phyloP scores from a whole-genome alignment of 176 grass and related monocot genomes.

The Neostapfia colusana region DNA sequence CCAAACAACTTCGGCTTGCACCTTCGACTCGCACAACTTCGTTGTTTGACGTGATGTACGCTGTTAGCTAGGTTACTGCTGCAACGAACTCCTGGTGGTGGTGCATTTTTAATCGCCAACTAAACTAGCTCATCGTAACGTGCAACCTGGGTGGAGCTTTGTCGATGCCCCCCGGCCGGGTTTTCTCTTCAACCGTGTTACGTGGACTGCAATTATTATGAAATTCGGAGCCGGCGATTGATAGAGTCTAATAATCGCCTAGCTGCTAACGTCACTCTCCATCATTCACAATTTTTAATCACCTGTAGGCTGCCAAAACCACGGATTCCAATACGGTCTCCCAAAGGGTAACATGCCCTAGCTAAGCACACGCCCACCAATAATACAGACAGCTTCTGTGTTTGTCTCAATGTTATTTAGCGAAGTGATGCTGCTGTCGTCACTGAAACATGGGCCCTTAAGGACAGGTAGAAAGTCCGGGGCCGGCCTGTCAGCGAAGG shows the following conservation, averaged over 20 bases:
- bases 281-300: not conserved
- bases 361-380: not conserved
- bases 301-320: not conserved
- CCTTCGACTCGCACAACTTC: not conserved
- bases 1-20: too few species aligned
- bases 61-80: constrained; percentile 1
- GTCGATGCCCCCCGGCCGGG: not conserved
- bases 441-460: not conserved
- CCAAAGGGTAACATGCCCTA: constrained; percentile 21
- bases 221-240: not conserved
- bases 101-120: constrained; percentile 6
- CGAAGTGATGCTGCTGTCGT: not conserved
- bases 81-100: not conserved
- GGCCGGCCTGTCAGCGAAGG: not conserved
- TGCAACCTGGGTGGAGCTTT: constrained; percentile 35
- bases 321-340: constrained; percentile 29
- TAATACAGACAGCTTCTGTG: not conserved
- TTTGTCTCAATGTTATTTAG: not conserved
- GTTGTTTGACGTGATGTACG: constrained; percentile 17
- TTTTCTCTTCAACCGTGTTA: constrained; percentile 20
- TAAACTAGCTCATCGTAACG: constrained; percentile 10
- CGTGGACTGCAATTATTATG: constrained; percentile 29
- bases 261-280: constrained; percentile 11
- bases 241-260: not conserved
- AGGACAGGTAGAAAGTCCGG: not conserved